Evolutionary conservation across 106 monocot species (phyloP).

Genomic region (Gastrodia elata): DNA sequence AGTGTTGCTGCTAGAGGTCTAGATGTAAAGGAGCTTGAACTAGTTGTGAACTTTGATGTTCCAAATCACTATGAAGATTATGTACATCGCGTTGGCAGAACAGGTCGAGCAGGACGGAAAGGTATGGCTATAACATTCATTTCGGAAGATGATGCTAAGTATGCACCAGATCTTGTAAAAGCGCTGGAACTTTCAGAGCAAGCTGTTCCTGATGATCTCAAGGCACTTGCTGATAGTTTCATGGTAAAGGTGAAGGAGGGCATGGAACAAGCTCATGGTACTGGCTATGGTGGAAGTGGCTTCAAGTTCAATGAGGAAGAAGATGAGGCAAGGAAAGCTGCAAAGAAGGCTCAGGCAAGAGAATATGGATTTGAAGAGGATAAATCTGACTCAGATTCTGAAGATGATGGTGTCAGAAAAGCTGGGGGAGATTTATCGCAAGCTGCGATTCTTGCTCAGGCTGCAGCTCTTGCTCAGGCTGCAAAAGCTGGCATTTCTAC

Average conservation of each 20-base stretch:
- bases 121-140: constrained; percentile 91
- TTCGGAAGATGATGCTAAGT: constrained; percentile 88
- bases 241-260: constrained; percentile 92
- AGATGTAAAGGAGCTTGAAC: constrained; percentile 92
- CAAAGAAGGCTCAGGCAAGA: constrained; percentile 90
- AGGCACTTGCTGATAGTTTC: constrained; percentile 74
- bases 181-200: constrained; percentile 90
- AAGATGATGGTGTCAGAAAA: constrained; percentile 77
- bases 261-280: constrained; percentile 85
- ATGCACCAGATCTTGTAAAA: constrained; percentile 90
- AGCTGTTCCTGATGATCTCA: constrained; percentile 80
- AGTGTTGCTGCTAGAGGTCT: constrained; percentile 92
- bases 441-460: constrained; percentile 53
- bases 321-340: constrained; percentile 88
- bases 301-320: constrained; percentile 99
- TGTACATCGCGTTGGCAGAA: constrained; percentile 92
- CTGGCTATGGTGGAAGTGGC: constrained; percentile 95
- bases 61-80: constrained; percentile 99
- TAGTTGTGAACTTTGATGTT: constrained; percentile 93
- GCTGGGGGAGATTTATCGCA: constrained; percentile 73
- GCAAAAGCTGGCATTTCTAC: constrained; percentile 33
- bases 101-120: constrained; percentile 82
- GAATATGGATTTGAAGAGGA: constrained; percentile 98
- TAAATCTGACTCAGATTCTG: constrained; percentile 91
- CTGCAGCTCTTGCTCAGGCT: constrained; percentile 53